Evolutionary conservation across 805 yeast species (phyloP).

Genomic region (Candida insectalens): DNA sequence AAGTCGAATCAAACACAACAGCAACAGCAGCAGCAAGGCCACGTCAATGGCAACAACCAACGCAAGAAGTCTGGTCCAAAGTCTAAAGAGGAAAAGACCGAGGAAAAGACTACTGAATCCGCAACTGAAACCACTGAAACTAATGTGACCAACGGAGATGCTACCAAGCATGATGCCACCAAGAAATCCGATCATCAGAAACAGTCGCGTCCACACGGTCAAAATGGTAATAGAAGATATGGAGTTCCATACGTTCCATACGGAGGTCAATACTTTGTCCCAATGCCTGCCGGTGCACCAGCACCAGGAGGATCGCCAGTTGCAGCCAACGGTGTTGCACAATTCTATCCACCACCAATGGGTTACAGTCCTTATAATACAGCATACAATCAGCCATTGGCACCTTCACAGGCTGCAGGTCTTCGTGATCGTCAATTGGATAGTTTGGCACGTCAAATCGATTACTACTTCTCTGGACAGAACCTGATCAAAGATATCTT

Average conservation of each 20-base stretch:
- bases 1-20: constrained; percentile 6
- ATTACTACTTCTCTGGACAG: constrained; percentile 84
- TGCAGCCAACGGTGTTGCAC: constrained; percentile 7
- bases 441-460: constrained; percentile 49
- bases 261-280: constrained; percentile 14
- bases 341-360: constrained; percentile 16
- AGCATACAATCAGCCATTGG: constrained; percentile 11
- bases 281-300: constrained; percentile 6
- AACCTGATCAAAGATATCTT: constrained; percentile 79
- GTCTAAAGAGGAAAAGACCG: background rate
- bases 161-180: no score
- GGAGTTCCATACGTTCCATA: constrained; percentile 15
- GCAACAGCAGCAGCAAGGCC: constrained; percentile 3
- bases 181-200: no score
- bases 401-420: constrained; percentile 11
- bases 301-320: background rate
- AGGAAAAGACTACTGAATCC: no score
- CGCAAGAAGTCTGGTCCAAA: constrained; percentile 2
- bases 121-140: no score
- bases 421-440: constrained; percentile 12
- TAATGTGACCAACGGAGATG: no score
- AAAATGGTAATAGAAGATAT: constrained; percentile 12
- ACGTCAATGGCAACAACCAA: constrained; percentile 1
- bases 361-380: constrained; percentile 16
- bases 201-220: constrained; percentile 11